Conservation (phyloP, 2,329 filamentous ascomycete species). For the Ceratocystis colombiana region DNA sequence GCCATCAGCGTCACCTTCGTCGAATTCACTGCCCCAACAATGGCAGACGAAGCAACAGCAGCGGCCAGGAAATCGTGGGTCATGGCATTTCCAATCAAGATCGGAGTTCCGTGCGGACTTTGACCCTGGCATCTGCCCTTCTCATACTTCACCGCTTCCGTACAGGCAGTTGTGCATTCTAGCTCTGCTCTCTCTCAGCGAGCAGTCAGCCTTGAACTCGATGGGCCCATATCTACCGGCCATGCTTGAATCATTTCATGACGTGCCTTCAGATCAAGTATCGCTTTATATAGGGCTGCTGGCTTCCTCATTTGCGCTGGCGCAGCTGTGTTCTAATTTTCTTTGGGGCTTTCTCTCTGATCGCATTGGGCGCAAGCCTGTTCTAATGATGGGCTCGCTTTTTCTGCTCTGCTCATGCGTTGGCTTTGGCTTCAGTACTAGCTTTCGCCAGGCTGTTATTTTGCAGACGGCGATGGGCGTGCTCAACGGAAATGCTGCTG, state of each 20-base stretch:
- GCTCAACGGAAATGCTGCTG: conserved; percentile 87
- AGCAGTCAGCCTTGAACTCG: conserved; percentile 94
- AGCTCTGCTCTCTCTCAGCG: conserved; percentile 77
- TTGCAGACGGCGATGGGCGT: conserved; percentile 87
- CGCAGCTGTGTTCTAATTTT: conserved; percentile 87
- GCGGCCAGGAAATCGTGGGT: neutral
- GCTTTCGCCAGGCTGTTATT: conserved; percentile 71
- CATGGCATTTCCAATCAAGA: neutral
- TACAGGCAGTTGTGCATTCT: conserved; percentile 72
- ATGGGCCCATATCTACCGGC: conserved; percentile 90
- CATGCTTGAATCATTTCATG: conserved; percentile 80
- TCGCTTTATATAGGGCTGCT: conserved; percentile 85
- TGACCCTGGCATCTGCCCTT: conserved; percentile 28
- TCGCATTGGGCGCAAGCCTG: conserved; percentile 59
- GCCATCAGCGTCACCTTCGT: neutral
- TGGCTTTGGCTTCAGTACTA: conserved; percentile 76
- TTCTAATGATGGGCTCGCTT: conserved; percentile 69
- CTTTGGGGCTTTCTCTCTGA: conserved; percentile 48
- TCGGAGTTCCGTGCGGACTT: neutral
- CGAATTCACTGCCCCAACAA: neutral
- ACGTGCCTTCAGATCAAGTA: conserved; percentile 58
- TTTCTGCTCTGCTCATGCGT: conserved; percentile 72
- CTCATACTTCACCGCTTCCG: conserved; percentile 55
- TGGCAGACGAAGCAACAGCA: neutral
- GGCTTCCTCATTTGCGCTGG: conserved; percentile 82